A percentile compares a stretch with the other conserved stretches of the same genome.
phyloP scores from a whole-genome alignment of 306 rosid genomes.

The Rosa multiflora region DNA sequence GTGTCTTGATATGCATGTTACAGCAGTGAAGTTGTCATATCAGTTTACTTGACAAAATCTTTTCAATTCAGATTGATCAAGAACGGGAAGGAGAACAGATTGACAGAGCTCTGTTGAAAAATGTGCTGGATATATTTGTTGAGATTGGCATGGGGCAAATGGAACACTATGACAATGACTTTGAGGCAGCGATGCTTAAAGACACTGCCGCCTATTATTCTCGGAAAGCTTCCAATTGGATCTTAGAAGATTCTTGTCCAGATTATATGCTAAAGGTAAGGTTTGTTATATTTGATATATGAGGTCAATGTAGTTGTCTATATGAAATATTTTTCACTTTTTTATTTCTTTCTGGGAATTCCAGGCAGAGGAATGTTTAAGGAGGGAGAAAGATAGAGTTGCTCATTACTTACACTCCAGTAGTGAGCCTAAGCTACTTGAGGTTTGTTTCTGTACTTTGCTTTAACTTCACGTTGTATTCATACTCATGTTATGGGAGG shows the following conservation, averaged over 20 bases:
- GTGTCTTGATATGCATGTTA: background rate
- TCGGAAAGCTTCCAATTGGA: slow-evolving; percentile 57
- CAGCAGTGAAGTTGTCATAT: background rate
- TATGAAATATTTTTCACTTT: slow-evolving; percentile 7
- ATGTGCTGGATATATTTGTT: slow-evolving; percentile 50
- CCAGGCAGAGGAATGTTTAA: slow-evolving; percentile 51
- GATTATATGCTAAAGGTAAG: slow-evolving; percentile 53
- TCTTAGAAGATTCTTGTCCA: slow-evolving; percentile 51
- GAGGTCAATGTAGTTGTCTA: background rate
- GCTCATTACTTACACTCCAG: slow-evolving; percentile 49
- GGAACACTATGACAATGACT: slow-evolving; percentile 51
- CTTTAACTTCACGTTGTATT: background rate
- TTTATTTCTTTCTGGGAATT: slow-evolving; percentile 11
- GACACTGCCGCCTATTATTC: slow-evolving; percentile 46
- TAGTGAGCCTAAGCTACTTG: slow-evolving; percentile 51
- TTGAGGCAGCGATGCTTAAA: slow-evolving; percentile 51
- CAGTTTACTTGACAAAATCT: background rate
- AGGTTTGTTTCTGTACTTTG: slow-evolving; percentile 31
- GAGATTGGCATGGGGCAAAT: slow-evolving; percentile 60
- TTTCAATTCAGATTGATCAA: slow-evolving; percentile 47
- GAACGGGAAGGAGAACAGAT: slow-evolving; percentile 65
- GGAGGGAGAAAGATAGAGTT: slow-evolving; percentile 49
- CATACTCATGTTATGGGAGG: background rate
- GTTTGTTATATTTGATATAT: background rate
- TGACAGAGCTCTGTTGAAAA: slow-evolving; percentile 54